Conservation (phyloP, 495 filamentous ascomycete species). For the Hypoxylon subgilvum region DNA sequence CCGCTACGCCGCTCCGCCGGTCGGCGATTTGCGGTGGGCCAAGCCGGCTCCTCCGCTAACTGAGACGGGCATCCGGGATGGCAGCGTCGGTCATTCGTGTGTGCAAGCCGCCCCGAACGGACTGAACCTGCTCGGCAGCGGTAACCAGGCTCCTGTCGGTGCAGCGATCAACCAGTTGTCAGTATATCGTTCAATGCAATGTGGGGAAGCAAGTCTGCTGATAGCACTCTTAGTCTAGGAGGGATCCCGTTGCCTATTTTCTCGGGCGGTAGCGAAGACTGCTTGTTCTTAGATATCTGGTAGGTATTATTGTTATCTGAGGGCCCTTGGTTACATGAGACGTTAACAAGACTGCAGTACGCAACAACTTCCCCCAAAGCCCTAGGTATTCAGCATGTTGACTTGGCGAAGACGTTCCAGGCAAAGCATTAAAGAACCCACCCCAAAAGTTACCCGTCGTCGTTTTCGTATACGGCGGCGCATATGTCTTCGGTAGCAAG, state of each 20-base stretch:
- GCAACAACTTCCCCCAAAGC: conserved; percentile 30
- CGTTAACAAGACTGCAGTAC: not conserved
- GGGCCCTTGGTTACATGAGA: not conserved
- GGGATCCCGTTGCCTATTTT: conserved; percentile 47
- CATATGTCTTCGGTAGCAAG: conserved; percentile 61
- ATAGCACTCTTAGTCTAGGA: conserved; percentile 33
- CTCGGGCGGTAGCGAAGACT: conserved; percentile 55
- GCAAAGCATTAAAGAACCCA: conserved; percentile 37
- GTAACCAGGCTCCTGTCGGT: conserved; percentile 45
- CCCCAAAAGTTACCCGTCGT: conserved; percentile 54
- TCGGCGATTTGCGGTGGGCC: conserved; percentile 61
- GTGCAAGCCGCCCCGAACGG: conserved; percentile 49
- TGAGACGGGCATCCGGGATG: conserved; percentile 57
- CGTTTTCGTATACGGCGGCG: conserved; percentile 68
- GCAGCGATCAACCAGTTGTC: conserved; percentile 48
- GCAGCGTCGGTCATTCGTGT: conserved; percentile 54
- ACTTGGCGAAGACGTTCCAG: conserved; percentile 22
- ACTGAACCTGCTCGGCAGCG: conserved; percentile 44
- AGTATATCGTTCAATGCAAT: not conserved
- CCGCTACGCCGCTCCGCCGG: conserved; percentile 62
- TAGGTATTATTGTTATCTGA: not conserved
- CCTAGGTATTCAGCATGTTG: not conserved
- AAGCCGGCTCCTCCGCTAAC: conserved; percentile 58
- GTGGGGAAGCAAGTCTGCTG: not conserved
- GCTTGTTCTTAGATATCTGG: conserved; percentile 58